Percentiles rank a stretch among this genome's conserved stretches.
Evolutionary conservation across 768 basidiomycete species (phyloP).

Genomic region (Coprinellus micaceus): DNA sequence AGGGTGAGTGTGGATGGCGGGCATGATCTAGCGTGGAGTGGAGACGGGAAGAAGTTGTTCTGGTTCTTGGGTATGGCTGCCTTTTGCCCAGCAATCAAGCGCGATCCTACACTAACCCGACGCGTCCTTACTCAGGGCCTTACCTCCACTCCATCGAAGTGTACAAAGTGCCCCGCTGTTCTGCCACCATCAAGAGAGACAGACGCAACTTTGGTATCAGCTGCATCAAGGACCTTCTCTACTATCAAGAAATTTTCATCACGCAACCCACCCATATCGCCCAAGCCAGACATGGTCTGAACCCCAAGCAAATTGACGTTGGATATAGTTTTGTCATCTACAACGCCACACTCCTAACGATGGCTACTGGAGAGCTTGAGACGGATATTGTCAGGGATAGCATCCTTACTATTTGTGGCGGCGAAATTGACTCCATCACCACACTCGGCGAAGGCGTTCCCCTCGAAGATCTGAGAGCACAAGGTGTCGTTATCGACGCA

Average conservation of each 20-base stretch:
- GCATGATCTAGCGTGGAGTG: conserved; percentile 61
- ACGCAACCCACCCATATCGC: conserved; percentile 59
- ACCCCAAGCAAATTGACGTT: conserved; percentile 14
- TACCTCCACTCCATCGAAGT: conserved; percentile 62
- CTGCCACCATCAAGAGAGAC: conserved; percentile 46
- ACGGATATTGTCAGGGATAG: conserved; percentile 52
- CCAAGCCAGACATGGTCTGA: conserved; percentile 45
- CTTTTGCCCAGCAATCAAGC: no score
- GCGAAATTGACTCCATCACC: conserved; percentile 53
- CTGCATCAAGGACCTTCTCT: conserved; percentile 55
- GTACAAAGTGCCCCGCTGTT: conserved; percentile 47
- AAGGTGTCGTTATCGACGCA: conserved; percentile 47
- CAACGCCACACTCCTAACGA: conserved; percentile 69
- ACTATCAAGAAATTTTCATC: conserved; percentile 55
- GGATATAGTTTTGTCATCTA: conserved; percentile 44
- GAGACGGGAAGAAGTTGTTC: conserved; percentile 61
- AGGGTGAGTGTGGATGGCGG: conserved; percentile 72
- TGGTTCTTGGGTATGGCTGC: conserved; percentile 74
- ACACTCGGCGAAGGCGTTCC: conserved; percentile 27
- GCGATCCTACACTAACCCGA: no score
- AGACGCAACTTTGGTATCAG: conserved; percentile 53
- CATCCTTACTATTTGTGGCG: conserved; percentile 50
- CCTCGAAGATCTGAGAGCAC: conserved; percentile 20
- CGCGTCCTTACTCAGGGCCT: conserved; percentile 57
- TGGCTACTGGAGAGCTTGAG: conserved; percentile 50